A percentile compares a stretch with the other conserved stretches of the same genome.
These are phyloP conservation scores for Pseudohalonectria lignicola DNA, from an alignment of 2,329 filamentous ascomycete genomes.

Conservation along the genomic window DNA sequence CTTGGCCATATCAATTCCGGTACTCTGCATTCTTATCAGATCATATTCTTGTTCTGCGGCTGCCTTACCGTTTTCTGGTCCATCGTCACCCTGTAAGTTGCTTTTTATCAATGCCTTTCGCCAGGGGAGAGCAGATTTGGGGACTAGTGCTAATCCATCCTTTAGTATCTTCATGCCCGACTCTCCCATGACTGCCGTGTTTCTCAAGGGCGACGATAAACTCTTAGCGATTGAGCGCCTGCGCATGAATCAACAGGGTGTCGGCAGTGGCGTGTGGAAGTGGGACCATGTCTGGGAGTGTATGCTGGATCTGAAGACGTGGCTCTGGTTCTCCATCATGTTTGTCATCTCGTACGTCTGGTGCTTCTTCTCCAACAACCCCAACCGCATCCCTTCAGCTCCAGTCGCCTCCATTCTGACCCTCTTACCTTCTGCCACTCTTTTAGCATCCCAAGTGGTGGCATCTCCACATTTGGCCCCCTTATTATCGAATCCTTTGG, in stretches of 20 bases:
- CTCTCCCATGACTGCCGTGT: conserved; percentile 37
- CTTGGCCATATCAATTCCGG: conserved; percentile 44
- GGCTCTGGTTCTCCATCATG: conserved; percentile 44
- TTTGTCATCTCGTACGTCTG: conserved; percentile 33
- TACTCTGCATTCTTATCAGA: conserved; percentile 24
- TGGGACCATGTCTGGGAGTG: conserved; percentile 41
- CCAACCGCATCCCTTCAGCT: too few species aligned
- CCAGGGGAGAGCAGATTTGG: background rate
- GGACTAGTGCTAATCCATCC: background rate
- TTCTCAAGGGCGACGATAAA: conserved; percentile 38
- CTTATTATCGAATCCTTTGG: conserved; percentile 41
- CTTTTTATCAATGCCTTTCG: background rate
- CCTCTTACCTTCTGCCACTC: too few species aligned
- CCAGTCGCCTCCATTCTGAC: too few species aligned
- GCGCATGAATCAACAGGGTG: conserved; percentile 42
- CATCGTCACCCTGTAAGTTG: conserved; percentile 24
- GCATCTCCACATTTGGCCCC: conserved; percentile 40
- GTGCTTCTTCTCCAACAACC: background rate
- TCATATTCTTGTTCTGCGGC: conserved; percentile 44
- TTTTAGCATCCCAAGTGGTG: conserved; percentile 39
- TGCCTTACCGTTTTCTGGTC: conserved; percentile 36
- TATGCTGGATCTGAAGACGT: conserved; percentile 46
- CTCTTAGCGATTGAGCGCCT: conserved; percentile 42
- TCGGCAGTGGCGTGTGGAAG: conserved; percentile 39
- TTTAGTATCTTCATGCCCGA: conserved; percentile 30